Percentiles rank a stretch among this genome's conserved stretches.
phyloP scores from a whole-genome alignment of 2,329 filamentous ascomycete genomes.

The Monilinia laxa region DNA sequence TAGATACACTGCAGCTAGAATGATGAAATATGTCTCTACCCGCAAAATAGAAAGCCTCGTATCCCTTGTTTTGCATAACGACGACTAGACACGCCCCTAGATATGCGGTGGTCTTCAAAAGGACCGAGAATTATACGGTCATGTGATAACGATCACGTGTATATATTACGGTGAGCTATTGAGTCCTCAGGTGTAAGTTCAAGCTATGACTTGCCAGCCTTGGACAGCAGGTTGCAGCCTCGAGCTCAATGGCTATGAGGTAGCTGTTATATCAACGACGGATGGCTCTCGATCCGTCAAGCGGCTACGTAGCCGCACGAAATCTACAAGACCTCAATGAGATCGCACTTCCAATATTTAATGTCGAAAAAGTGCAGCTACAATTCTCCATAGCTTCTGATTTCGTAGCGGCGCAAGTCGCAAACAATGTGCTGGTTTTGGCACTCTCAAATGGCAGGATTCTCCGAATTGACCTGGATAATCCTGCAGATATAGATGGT shows the following conservation, averaged over 20 bases:
- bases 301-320: slow-evolving; percentile 69
- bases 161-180: neutral
- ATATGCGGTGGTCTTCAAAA: neutral
- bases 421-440: slow-evolving; percentile 93
- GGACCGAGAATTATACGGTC: neutral
- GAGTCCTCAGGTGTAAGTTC: neutral
- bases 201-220: slow-evolving; percentile 31
- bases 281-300: slow-evolving; percentile 70
- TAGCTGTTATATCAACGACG: slow-evolving; percentile 35
- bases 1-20: neutral
- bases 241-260: slow-evolving; percentile 36
- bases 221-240: slow-evolving; percentile 34
- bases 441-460: slow-evolving; percentile 91
- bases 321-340: slow-evolving; percentile 60
- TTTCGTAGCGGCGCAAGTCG: slow-evolving; percentile 94
- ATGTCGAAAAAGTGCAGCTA: slow-evolving; percentile 86
- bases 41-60: slow-evolving; percentile 9
- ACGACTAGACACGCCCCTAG: neutral
- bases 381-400: slow-evolving; percentile 93
- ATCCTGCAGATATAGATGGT: slow-evolving; percentile 93
- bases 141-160: neutral
- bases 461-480: slow-evolving; percentile 89
- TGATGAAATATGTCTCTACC: slow-evolving; percentile 4
- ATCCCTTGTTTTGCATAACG: neutral
- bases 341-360: slow-evolving; percentile 80